Conservation (phyloP, 352 stramenopile genomes). For the Globisporangium echinulatum region DNA sequence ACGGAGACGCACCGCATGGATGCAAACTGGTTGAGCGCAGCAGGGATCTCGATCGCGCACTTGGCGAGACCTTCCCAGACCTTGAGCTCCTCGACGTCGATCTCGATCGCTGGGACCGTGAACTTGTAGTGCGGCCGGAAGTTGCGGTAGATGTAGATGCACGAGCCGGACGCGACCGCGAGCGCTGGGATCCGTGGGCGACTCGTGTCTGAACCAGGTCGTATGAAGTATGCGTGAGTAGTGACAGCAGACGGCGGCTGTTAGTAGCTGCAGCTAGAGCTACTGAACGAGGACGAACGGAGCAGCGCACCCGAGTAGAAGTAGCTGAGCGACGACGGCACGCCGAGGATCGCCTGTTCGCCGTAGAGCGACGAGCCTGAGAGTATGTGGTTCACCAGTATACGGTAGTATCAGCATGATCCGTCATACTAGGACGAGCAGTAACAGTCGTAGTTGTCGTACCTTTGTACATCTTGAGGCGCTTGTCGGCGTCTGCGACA, state of each 20-base stretch:
- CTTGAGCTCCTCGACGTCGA: slow-evolving; percentile 62
- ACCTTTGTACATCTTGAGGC: slow-evolving; percentile 88
- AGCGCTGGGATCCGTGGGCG: slow-evolving; percentile 74
- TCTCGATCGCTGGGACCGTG: slow-evolving; percentile 70
- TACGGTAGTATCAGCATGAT: too few species aligned
- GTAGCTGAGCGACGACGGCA: slow-evolving; percentile 57
- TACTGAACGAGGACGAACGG: background rate
- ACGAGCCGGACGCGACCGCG: slow-evolving; percentile 78
- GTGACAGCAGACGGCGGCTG: too few species aligned
- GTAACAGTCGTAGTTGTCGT: background rate
- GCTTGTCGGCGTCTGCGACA: slow-evolving; percentile 69
- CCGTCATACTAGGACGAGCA: too few species aligned
- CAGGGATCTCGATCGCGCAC: slow-evolving; percentile 61
- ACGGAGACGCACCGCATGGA: slow-evolving; percentile 33
- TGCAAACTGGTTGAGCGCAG: slow-evolving; percentile 55
- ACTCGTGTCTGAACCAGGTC: slow-evolving; percentile 30
- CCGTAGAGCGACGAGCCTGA: slow-evolving; percentile 65
- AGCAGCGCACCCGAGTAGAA: slow-evolving; percentile 60
- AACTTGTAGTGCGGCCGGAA: slow-evolving; percentile 90
- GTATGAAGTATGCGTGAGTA: background rate
- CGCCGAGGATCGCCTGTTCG: slow-evolving; percentile 75
- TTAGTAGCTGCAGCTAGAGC: too few species aligned
- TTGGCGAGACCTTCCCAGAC: slow-evolving; percentile 67
- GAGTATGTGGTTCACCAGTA: too few species aligned
- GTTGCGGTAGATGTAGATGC: slow-evolving; percentile 90